A percentile compares a stretch with the other conserved stretches of the same genome.
phyloP scores from a whole-genome alignment of 441 rosid genomes.

The Euphorbia celastroides region DNA sequence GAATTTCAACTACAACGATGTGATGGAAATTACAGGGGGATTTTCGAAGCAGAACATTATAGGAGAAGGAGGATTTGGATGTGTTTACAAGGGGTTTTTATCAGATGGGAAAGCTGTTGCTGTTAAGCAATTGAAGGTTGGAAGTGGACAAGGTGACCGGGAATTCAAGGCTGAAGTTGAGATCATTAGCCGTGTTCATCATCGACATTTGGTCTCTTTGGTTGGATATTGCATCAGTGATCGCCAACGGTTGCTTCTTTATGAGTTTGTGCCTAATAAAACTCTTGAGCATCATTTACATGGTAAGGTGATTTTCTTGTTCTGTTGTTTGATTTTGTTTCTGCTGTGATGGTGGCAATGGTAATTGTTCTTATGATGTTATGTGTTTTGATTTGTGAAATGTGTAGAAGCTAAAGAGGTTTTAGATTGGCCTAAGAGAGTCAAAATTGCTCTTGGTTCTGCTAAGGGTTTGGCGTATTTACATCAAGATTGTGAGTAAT shows the following conservation, averaged over 20 bases:
- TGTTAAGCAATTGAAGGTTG: conserved; percentile 76
- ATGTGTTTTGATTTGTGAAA: conserved; percentile 12
- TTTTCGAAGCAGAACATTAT: conserved; percentile 55
- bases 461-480: conserved; percentile 93
- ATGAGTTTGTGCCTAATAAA: conserved; percentile 75
- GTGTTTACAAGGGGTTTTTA: conserved; percentile 55
- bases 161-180: conserved; percentile 91
- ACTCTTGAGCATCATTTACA: conserved; percentile 83
- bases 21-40: conserved; percentile 67
- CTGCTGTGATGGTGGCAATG: neutral
- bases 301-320: conserved; percentile 30
- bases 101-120: conserved; percentile 61
- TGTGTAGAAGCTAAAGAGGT: conserved; percentile 41
- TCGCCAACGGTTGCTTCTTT: conserved; percentile 60
- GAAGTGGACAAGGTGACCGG: conserved; percentile 87
- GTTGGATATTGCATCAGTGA: conserved; percentile 72
- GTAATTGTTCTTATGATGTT: conserved; percentile 9
- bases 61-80: conserved; percentile 93
- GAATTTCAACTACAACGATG: conserved; percentile 58
- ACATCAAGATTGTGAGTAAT: conserved; percentile 80
- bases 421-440: conserved; percentile 69
- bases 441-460: conserved; percentile 73
- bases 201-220: conserved; percentile 75
- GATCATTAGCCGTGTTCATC: conserved; percentile 89
- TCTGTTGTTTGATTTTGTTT: neutral